A percentile compares a stretch with the other conserved stretches of the same genome.
These are phyloP conservation scores for Hymenoscyphus occultus DNA, from an alignment of 2,329 filamentous ascomycete species.

Conservation along the genomic window DNA sequence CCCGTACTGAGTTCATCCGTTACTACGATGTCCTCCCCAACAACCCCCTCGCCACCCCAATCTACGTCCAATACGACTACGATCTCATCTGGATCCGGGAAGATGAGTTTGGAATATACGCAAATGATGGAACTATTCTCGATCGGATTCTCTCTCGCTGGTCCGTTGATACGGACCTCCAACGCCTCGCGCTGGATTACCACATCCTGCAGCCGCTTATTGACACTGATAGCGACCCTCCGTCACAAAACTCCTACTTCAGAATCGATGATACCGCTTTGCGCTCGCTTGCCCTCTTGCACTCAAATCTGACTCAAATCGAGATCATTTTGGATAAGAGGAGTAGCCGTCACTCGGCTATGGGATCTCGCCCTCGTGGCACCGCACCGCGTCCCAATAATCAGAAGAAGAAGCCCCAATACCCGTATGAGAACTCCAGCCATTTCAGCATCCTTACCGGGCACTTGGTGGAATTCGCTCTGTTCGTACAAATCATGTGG, in stretches of 20 bases:
- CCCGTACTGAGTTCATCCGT: not conserved
- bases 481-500: too few species aligned
- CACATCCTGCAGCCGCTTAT: not conserved
- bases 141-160: not conserved
- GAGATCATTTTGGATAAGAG: not conserved
- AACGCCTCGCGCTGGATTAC: not conserved
- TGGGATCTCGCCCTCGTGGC: too few species aligned
- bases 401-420: not conserved
- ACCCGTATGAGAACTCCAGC: not conserved
- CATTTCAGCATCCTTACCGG: too few species aligned
- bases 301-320: not conserved
- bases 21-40: not conserved
- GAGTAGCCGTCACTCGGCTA: too few species aligned
- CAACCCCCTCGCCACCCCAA: not conserved
- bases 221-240: too few species aligned
- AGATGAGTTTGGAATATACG: not conserved
- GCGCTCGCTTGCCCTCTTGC: not conserved
- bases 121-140: not conserved
- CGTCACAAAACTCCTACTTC: too few species aligned
- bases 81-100: not conserved
- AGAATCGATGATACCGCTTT: not conserved
- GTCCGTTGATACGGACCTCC: not conserved
- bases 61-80: not conserved
- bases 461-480: too few species aligned
- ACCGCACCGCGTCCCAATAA: not conserved